Evolutionary conservation across 2,329 filamentous ascomycete species (phyloP).

Genomic region (Ophioceras dolichostomum): DNA sequence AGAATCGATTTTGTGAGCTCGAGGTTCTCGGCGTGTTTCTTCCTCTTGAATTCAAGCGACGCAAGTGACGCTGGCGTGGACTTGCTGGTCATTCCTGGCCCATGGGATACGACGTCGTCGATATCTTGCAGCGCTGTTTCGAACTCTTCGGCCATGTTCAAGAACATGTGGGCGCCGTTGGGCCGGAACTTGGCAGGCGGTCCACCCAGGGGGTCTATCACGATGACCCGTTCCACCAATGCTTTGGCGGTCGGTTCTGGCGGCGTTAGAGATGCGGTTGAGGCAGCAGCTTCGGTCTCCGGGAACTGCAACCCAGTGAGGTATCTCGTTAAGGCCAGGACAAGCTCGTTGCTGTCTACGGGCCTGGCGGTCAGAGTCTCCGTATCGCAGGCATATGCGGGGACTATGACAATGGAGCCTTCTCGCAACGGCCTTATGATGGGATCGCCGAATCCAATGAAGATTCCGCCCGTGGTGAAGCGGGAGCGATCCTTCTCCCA

Average conservation of each 20-base stretch:
- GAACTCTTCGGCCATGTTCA: constrained; percentile 91
- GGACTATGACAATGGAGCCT: constrained; percentile 59
- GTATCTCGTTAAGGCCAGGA: constrained; percentile 66
- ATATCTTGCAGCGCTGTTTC: constrained; percentile 54
- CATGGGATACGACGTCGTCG: constrained; percentile 6
- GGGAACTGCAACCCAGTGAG: constrained; percentile 53
- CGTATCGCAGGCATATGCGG: constrained; percentile 31
- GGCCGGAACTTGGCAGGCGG: constrained; percentile 56
- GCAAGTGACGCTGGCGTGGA: not conserved
- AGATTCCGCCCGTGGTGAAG: constrained; percentile 19
- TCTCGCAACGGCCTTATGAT: constrained; percentile 54
- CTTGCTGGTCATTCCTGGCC: constrained; percentile 21
- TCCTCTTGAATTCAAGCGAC: constrained; percentile 11
- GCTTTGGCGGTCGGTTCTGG: constrained; percentile 32
- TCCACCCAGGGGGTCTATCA: constrained; percentile 78
- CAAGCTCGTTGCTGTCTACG: constrained; percentile 44
- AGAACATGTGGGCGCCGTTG: constrained; percentile 64
- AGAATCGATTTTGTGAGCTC: constrained; percentile 58
- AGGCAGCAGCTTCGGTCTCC: constrained; percentile 9
- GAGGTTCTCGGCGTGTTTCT: constrained; percentile 56
- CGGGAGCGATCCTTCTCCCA: constrained; percentile 13
- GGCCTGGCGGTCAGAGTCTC: constrained; percentile 24
- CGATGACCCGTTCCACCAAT: constrained; percentile 71
- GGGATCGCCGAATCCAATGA: constrained; percentile 33
- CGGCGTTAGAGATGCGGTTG: not conserved